Evolutionary conservation across 2,329 filamentous ascomycete genomes (phyloP).

Genomic region (Alternaria rosae): DNA sequence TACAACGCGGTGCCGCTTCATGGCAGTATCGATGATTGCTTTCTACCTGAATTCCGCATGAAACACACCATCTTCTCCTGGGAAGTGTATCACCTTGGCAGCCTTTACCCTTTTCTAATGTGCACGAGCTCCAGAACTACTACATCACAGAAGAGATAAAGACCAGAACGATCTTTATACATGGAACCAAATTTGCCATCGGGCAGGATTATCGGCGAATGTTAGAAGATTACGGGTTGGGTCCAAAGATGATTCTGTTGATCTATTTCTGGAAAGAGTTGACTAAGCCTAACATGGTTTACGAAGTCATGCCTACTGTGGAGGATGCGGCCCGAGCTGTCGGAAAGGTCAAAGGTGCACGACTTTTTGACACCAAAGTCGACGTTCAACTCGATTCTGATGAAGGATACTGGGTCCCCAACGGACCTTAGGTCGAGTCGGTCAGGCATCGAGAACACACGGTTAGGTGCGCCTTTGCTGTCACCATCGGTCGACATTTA

Average conservation of each 20-base stretch:
- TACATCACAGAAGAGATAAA: neutral
- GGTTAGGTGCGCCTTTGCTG: neutral
- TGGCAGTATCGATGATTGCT: neutral
- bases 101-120: neutral
- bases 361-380: neutral
- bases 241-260: neutral
- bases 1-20: neutral
- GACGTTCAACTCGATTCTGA: neutral
- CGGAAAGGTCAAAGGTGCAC: neutral
- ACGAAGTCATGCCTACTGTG: neutral
- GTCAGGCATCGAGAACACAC: neutral
- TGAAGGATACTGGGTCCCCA: neutral
- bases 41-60: neutral
- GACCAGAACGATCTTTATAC: too few relatives aligned
- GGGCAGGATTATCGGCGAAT: neutral
- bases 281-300: neutral
- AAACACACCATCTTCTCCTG: neutral
- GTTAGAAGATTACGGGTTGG: neutral
- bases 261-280: neutral
- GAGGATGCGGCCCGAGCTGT: neutral
- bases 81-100: neutral
- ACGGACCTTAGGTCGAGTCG: neutral
- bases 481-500: neutral
- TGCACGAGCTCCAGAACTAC: neutral
- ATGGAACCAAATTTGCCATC: neutral